phyloP scores from a whole-genome alignment of 345 rosid species.

The Passiflora organensis region DNA sequence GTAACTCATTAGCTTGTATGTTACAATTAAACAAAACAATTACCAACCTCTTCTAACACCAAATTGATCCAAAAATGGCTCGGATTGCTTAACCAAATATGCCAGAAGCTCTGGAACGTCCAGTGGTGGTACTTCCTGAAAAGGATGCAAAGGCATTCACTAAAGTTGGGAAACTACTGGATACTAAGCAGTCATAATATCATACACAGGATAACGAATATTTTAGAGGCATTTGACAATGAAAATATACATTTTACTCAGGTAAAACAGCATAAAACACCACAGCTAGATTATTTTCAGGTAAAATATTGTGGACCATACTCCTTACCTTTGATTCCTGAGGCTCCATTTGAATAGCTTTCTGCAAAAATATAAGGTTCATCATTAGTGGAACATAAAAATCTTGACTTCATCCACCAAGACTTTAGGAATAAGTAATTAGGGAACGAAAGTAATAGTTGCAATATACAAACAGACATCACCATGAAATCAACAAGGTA shows the following conservation, averaged over 20 bases:
- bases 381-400: background rate
- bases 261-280: too few relatives aligned
- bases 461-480: too few relatives aligned
- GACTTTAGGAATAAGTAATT: too few relatives aligned
- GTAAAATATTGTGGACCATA: background rate
- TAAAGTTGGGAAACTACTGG: background rate
- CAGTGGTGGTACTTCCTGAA: constrained; percentile 75
- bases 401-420: background rate
- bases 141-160: constrained; percentile 11
- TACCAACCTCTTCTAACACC: constrained; percentile 71
- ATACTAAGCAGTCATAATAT: background rate
- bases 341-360: constrained; percentile 74
- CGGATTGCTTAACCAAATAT: constrained; percentile 82
- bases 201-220: too few relatives aligned
- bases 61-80: constrained; percentile 84
- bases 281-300: too few relatives aligned
- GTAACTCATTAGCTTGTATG: too few relatives aligned
- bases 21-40: background rate
- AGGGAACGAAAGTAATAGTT: too few relatives aligned
- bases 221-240: too few relatives aligned
- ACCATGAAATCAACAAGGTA: too few relatives aligned
- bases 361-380: constrained; percentile 41
- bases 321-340: constrained; percentile 67
- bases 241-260: too few relatives aligned
- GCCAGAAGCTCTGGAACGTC: constrained; percentile 90